Base-by-base conservation (phyloP, 192 early-diverging fungal species). In the Gamsiella multidivaricata region DNA sequence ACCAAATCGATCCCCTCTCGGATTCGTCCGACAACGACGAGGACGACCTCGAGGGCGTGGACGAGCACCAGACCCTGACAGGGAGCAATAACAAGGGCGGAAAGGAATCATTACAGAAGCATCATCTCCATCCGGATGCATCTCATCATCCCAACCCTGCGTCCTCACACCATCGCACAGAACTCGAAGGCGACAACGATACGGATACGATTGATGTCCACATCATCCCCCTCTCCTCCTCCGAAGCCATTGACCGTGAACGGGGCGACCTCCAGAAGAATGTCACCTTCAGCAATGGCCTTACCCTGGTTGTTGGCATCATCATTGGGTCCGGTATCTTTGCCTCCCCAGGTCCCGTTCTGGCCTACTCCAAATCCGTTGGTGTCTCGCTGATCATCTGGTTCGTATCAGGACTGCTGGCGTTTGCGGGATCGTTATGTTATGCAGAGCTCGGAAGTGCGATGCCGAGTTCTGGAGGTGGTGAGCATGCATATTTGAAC, bases 371-470 rank as follows among this genome's bases (percentile, higher is more conserved):
- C 0, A 89, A 90, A 45, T 88, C 91, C 4, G 86, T 90, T 11
- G 88, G 89, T 6, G 90, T 89, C 63, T 88, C 92, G 12, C 75
- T 94, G 8, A 70, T 93, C 39, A 82, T 94, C n/a, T 94, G 93
- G 93, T 80, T 88, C 17, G 61, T 90, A 14, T 91, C 91, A 34
- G 92, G 88, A 5, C 61, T 94, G 28, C 78, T 95, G 46, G 91
- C 95, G 3, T 88, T 94, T 55, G 85, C 88, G 14, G 97, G 97
- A 34, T 92, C 91, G 0, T 82, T 93, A 15, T 94, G 92, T 56
- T 98, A 97, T 70, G 91, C 94, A 12, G 97, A 98, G 78, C 82
- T 98, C 25, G 97, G 97, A 0, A 84, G 95, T 37, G 92, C 92
- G 82, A 86, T 94, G 52, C 93, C 94, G 4, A 72, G 81, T 34